phyloP scores from a whole-genome alignment of 2,329 filamentous ascomycete species.

The Penicillium sp. region DNA sequence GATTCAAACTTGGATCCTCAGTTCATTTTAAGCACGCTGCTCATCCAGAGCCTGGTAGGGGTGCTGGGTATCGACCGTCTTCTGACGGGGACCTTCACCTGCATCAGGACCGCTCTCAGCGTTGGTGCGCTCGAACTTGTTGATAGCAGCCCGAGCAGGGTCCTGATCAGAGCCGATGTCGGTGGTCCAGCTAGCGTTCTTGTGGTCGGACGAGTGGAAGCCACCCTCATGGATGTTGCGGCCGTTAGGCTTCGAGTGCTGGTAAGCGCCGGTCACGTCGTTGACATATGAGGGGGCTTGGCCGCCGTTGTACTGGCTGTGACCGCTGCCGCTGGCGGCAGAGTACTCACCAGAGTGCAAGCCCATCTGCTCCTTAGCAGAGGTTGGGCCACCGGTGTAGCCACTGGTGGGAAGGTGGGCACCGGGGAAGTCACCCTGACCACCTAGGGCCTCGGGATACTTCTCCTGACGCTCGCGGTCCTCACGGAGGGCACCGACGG shows the following conservation, averaged over 20 bases:
- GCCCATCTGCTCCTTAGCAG: slow-evolving; percentile 29
- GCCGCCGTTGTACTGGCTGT: slow-evolving; percentile 26
- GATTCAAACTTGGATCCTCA: not conserved
- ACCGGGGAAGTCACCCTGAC: slow-evolving; percentile 38
- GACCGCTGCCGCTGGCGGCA: slow-evolving; percentile 23
- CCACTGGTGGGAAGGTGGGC: slow-evolving; percentile 27
- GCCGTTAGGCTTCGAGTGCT: slow-evolving; percentile 47
- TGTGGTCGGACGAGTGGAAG: slow-evolving; percentile 36
- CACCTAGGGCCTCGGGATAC: slow-evolving; percentile 38
- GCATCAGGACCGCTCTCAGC: slow-evolving; percentile 28
- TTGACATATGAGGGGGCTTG: slow-evolving; percentile 38
- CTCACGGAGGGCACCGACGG: slow-evolving; percentile 45
- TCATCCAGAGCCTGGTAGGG: slow-evolving; percentile 27
- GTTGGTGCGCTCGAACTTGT: slow-evolving; percentile 30
- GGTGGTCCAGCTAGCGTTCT: slow-evolving; percentile 49
- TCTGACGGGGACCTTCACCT: slow-evolving; percentile 24
- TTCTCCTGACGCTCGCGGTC: slow-evolving; percentile 41
- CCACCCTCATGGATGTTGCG: slow-evolving; percentile 49
- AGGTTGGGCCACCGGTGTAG: slow-evolving; percentile 34
- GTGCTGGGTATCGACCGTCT: slow-evolving; percentile 21
- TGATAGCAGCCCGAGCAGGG: slow-evolving; percentile 48
- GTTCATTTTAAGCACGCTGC: slow-evolving; percentile 24
- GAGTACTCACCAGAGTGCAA: slow-evolving; percentile 22
- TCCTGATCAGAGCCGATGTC: slow-evolving; percentile 54
- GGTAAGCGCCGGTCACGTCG: slow-evolving; percentile 28